Evolutionary conservation across 352 stramenopile species (phyloP), one percentile per base, ranked within the genome.

Genomic region (Phytophthora constricta): DNA sequence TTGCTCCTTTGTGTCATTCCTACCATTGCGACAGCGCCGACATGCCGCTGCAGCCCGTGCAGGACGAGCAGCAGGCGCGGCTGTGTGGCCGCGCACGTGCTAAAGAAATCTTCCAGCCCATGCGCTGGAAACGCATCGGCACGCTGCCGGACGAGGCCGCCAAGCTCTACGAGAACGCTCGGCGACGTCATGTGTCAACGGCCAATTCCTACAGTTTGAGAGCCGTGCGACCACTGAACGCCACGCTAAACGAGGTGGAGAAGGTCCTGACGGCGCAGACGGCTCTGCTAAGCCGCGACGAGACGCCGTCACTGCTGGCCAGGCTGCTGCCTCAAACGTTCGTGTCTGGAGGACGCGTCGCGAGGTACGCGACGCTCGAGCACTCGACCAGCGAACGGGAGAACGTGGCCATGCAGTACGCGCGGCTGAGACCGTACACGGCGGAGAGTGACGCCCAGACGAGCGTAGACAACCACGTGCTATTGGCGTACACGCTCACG

Each of bases 101-200:
- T 58, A 90, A 91, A 55, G 72, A 90, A 56, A 84, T 92, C 52
- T 91, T 91, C 70, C 69, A 79, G 48, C 79, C 80, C 26, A 80
- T 85, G 72, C 77, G 79, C 25, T 91, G 84, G 84, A 91, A 89
- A 48, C 79, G 83, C 53, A 86, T 90, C 57, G 74, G 66, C 13
- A 64, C 72, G 17, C 66, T 87, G 19, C 64, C 80, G 2, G 69
- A 78, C 58, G 84, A 89, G 43, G 69, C 79, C 53, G 79, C 82
- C 23, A 79, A 89, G 57, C 76, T 92, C 25, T 91, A 85, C 57
- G 84, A 91, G 49, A 77, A 65, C 64, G 51, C 76, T 9, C 42
- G 67, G 45, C 62, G 50, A 22, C 39, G 54, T 11, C 19, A n/a
- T 8, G 16, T 17, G 17, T 2, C 28, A 1, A 31, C 13, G 7